Evolutionary conservation across 1,284 basidiomycete species (phyloP).

Genomic region (Bothia castanella): DNA sequence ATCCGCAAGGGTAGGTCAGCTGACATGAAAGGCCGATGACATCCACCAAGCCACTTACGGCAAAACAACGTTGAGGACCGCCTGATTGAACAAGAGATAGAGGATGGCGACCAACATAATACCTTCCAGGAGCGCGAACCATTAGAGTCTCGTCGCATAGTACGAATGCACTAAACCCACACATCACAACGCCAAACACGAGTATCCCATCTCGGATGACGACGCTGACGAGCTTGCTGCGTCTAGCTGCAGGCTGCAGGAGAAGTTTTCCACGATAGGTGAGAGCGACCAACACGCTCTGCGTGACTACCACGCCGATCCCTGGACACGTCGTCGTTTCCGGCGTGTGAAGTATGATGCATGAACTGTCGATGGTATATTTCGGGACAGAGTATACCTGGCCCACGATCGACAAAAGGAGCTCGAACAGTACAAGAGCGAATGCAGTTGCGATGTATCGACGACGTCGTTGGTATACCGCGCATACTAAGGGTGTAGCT

Average conservation of each 20-base stretch:
- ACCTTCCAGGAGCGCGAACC: slow-evolving; percentile 1
- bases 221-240: slow-evolving; percentile 15
- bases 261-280: slow-evolving; percentile 18
- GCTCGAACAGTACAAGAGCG: slow-evolving; percentile 9
- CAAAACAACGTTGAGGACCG: slow-evolving; percentile 14
- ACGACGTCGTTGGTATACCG: slow-evolving; percentile 12
- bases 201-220: slow-evolving; percentile 21
- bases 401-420: background rate
- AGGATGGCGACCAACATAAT: background rate
- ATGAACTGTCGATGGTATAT: slow-evolving; percentile 12
- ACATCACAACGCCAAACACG: slow-evolving; percentile 8
- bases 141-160: background rate
- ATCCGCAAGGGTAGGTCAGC: slow-evolving; percentile 10
- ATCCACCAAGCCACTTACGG: slow-evolving; percentile 13
- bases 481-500: slow-evolving; percentile 10
- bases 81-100: slow-evolving; percentile 7
- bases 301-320: slow-evolving; percentile 14
- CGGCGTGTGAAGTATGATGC: slow-evolving; percentile 9
- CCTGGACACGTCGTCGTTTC: background rate
- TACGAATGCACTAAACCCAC: slow-evolving; percentile 7
- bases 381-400: slow-evolving; percentile 3
- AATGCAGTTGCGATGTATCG: slow-evolving; percentile 3
- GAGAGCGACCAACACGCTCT: slow-evolving; percentile 14
- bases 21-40: background rate
- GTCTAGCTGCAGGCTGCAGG: slow-evolving; percentile 11